phyloP scores from a whole-genome alignment of 2,329 filamentous ascomycete genomes.

The Beauveria caledonica region DNA sequence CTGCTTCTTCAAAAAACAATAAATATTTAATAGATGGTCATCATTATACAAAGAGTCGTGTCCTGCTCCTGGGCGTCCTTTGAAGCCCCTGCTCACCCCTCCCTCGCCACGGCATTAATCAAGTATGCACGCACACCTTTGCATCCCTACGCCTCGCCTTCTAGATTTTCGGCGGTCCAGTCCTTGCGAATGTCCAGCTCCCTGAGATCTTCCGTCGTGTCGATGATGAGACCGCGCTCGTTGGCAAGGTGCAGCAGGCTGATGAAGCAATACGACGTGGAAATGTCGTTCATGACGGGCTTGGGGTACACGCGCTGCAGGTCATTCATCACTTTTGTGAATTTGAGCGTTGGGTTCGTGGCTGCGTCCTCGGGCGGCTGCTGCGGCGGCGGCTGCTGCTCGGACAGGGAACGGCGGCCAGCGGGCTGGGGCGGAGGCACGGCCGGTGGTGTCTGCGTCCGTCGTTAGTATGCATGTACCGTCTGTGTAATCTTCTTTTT shows the following conservation, averaged over 20 bases:
- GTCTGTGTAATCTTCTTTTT: not conserved
- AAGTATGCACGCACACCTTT: too few relatives aligned
- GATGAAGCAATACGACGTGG: constrained; percentile 89
- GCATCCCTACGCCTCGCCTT: constrained; percentile 21
- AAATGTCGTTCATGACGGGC: constrained; percentile 84
- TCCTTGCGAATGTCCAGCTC: constrained; percentile 57
- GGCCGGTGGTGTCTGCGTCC: constrained; percentile 1
- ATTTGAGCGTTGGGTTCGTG: constrained; percentile 58
- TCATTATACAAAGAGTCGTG: not conserved
- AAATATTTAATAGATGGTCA: not conserved
- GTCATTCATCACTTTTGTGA: constrained; percentile 86
- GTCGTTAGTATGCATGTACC: not conserved
- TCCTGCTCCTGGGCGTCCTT: too few relatives aligned
- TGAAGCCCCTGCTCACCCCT: too few relatives aligned
- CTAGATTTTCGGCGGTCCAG: constrained; percentile 49
- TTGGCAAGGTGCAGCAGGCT: constrained; percentile 85
- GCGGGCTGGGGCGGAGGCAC: not conserved
- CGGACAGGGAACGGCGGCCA: constrained; percentile 5
- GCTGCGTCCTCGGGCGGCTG: constrained; percentile 22
- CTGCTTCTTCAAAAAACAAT: not conserved
- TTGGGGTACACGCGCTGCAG: constrained; percentile 80
- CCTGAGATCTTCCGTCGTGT: constrained; percentile 49
- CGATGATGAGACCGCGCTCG: constrained; percentile 78
- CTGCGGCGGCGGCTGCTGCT: constrained; percentile 27
- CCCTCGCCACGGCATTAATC: too few relatives aligned